Base-by-base conservation (phyloP, 306 rosid species). In the Trifolium repens region DNA sequence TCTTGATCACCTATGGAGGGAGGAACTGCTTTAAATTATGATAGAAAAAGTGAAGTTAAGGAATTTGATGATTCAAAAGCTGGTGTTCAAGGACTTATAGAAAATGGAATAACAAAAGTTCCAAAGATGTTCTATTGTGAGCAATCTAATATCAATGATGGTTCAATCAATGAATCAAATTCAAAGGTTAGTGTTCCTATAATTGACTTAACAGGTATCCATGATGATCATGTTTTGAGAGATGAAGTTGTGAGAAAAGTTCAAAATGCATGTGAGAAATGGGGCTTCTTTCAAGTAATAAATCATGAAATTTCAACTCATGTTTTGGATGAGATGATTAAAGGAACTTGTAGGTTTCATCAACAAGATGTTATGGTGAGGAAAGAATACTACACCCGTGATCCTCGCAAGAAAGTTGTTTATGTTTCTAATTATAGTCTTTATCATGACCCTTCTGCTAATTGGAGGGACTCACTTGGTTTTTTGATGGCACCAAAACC, bases 241-340 rank as follows among this genome's bases (percentile, higher is more conserved):
- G 74, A n/a, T 35, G 71, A 47, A 67, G 64, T 86, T 26, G 82
- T 86, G 9, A 69, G 72, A 6, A 74, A 75, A 66, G 68, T 88
- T 22, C 17, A 70, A 50, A 4, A 67, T 27, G 86, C 87, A 5
- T 79, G 80, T 7, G 76, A 87, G 73, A 75, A 64, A 0, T 83
- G 88, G 84, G 91, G 91, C 0, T 88, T 90, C 70, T 88, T 32
- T 32, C 35, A 32, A 32, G 35, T 32, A 32, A 32, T 32, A 32
- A 32, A 32, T 32, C 35, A 32, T 32, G 35, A 4, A 32, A 32
- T 32, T 32, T 32, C 35, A 32, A 32, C 5, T 32, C 35, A 32
- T 32, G 35, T 32, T 32, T 32, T 32, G 35, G 6, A 32, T 32
- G 35, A 32, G 35, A 32, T 32, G 35, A 32, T 32, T 32, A 32